Percentiles rank a stretch among this genome's conserved stretches.
Conservation (phyloP, 129 eudicot species). For the Daucus carota region DH1_v3.0 NC_030386.2:7733501-7734000, state of each 20-base stretch:
- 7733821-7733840: background rate
- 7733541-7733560: background rate
- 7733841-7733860: background rate
- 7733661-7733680: background rate
- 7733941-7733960: constrained; percentile 49
- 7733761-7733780: background rate
- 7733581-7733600: background rate
- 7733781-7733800: background rate
- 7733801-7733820: background rate
- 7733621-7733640: background rate
- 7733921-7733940: constrained; percentile 36
- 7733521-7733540: background rate
- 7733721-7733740: background rate
- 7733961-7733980: constrained; percentile 20
- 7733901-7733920: background rate
- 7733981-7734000: background rate
- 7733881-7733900: background rate
- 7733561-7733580: background rate
- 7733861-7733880: background rate
- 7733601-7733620: background rate
- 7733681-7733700: background rate
- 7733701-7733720: background rate
- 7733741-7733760: background rate
- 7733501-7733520: background rate
- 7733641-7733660: background rate